These are phyloP conservation scores for Rickenella mellea DNA, from an alignment of 768 basidiomycete species.

Conservation along the genomic window DNA sequence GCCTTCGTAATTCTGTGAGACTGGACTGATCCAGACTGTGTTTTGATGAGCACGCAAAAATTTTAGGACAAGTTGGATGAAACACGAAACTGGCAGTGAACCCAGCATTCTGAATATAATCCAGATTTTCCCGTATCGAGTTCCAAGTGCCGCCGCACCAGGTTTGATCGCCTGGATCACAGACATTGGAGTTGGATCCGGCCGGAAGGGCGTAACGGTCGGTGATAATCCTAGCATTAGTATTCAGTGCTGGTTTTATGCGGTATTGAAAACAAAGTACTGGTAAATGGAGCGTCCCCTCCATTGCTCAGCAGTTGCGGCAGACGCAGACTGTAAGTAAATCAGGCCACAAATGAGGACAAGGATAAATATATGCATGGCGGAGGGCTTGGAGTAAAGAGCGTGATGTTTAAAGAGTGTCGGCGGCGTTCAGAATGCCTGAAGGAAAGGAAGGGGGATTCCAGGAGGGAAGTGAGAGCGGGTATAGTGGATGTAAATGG, in stretches of 20 bases:
- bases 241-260: neutral
- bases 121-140: slow-evolving; percentile 63
- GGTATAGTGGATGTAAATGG: too few species aligned
- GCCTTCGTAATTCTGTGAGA: slow-evolving; percentile 70
- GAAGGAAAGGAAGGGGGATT: neutral
- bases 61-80: neutral
- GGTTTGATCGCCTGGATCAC: slow-evolving; percentile 50
- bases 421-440: slow-evolving; percentile 2
- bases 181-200: slow-evolving; percentile 40
- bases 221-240: slow-evolving; percentile 43
- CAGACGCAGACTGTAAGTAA: slow-evolving; percentile 25
- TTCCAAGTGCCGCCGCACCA: slow-evolving; percentile 86
- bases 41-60: neutral
- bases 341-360: slow-evolving; percentile 15
- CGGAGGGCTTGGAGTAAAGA: slow-evolving; percentile 8
- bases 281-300: slow-evolving; percentile 75
- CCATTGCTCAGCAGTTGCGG: slow-evolving; percentile 69
- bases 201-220: slow-evolving; percentile 68
- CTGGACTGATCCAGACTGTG: slow-evolving; percentile 76
- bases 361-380: slow-evolving; percentile 5
- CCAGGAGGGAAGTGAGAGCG: too few species aligned
- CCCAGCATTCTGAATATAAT: slow-evolving; percentile 76
- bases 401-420: slow-evolving; percentile 8
- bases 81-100: slow-evolving; percentile 57
- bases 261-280: slow-evolving; percentile 19